Percentiles rank a stretch among this genome's conserved stretches.
phyloP scores from a whole-genome alignment of 2,329 filamentous ascomycete genomes.

The Trichoderma aggressivum region DNA sequence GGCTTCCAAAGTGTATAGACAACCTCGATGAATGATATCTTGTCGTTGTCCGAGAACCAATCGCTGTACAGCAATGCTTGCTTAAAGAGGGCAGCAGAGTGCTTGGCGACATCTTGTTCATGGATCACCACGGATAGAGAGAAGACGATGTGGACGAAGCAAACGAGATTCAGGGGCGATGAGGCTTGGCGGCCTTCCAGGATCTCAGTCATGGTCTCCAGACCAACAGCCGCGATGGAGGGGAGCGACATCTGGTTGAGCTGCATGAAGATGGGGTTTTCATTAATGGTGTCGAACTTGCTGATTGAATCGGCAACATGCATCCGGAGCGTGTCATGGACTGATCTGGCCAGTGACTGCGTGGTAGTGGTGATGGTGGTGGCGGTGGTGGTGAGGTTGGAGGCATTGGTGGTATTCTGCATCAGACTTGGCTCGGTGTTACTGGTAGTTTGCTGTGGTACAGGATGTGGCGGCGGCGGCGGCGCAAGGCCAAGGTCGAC shows the following conservation, averaged over 20 bases:
- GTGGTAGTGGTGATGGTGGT: constrained; percentile 20
- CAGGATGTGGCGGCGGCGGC: constrained; percentile 20
- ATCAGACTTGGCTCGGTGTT: constrained; percentile 19
- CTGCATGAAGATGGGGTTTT: constrained; percentile 42
- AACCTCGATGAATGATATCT: constrained; percentile 41
- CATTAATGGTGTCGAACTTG: constrained; percentile 40
- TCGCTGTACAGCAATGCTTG: constrained; percentile 46
- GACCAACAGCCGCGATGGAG: constrained; percentile 40
- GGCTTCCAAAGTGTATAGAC: constrained; percentile 50
- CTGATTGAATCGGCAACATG: constrained; percentile 44
- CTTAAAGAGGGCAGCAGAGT: constrained; percentile 41
- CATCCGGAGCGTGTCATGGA: constrained; percentile 45
- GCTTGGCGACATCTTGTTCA: constrained; percentile 37
- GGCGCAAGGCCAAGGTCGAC: constrained; percentile 27
- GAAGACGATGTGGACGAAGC: constrained; percentile 51
- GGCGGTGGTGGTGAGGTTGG: constrained; percentile 17
- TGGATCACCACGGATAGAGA: constrained; percentile 48
- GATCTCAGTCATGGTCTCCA: constrained; percentile 40
- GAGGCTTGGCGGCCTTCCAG: constrained; percentile 37
- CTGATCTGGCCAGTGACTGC: constrained; percentile 39
- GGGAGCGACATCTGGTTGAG: constrained; percentile 39
- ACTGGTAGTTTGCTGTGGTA: constrained; percentile 24
- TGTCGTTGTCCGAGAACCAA: constrained; percentile 38
- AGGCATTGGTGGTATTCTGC: not conserved
- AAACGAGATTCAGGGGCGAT: constrained; percentile 45